These are phyloP conservation scores for Daldinia grandis DNA, from an alignment of 495 filamentous ascomycete species.

Conservation along the genomic window DNA sequence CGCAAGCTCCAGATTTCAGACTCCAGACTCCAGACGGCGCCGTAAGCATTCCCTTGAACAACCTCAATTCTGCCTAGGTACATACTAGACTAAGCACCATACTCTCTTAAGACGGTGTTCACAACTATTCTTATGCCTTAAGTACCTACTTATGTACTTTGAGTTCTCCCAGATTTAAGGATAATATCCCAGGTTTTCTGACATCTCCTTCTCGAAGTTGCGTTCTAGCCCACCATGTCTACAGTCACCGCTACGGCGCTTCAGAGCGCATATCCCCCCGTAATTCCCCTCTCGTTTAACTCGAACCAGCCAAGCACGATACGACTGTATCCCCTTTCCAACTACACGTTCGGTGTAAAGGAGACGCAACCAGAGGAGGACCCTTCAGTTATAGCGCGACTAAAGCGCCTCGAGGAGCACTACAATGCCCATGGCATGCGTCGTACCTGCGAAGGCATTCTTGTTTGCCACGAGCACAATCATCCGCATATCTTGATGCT, in stretches of 20 bases:
- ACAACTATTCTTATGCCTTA: background rate
- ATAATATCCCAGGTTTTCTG: background rate
- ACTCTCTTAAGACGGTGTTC: background rate
- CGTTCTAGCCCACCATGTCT: slow-evolving; percentile 65
- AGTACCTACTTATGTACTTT: background rate
- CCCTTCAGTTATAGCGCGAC: slow-evolving; percentile 88
- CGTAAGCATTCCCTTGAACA: background rate
- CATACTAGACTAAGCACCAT: background rate
- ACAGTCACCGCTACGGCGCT: slow-evolving; percentile 74
- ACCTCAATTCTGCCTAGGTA: background rate
- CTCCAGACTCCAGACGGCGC: background rate
- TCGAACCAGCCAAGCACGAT: slow-evolving; percentile 89
- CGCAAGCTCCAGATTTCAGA: background rate
- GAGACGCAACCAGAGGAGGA: slow-evolving; percentile 98
- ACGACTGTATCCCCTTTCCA: slow-evolving; percentile 92
- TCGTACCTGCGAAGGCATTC: slow-evolving; percentile 92
- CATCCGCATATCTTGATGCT: slow-evolving; percentile 98
- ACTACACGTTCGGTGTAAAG: slow-evolving; percentile 98
- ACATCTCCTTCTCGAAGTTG: background rate
- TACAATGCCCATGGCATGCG: slow-evolving; percentile 94
- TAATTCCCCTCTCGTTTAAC: slow-evolving; percentile 82
- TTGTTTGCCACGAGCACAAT: slow-evolving; percentile 98
- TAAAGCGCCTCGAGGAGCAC: slow-evolving; percentile 93
- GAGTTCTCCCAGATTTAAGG: background rate
- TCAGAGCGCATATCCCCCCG: slow-evolving; percentile 79